Evolutionary conservation across 2,329 filamentous ascomycete species (phyloP).

Genomic region (Nothophoma quercina): DNA sequence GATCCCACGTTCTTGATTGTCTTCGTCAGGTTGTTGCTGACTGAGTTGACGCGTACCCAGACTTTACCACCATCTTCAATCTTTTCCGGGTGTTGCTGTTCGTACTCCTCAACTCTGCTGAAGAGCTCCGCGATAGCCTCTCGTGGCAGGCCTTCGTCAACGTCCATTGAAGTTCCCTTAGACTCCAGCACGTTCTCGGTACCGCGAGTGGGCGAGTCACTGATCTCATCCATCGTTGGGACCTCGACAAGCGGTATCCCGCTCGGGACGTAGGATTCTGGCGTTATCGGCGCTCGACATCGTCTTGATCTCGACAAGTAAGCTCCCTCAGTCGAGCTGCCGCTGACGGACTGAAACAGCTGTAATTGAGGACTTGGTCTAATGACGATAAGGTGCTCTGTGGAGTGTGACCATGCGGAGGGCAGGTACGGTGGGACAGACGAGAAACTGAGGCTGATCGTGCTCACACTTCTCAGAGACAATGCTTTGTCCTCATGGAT

Average conservation of each 20-base stretch:
- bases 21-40: constrained; percentile 1
- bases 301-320: background rate
- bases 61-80: constrained; percentile 1
- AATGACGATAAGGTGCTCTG: constrained; percentile 4
- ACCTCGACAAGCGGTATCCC: background rate
- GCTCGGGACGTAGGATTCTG: background rate
- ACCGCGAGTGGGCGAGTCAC: background rate
- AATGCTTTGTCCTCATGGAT: constrained; percentile 2
- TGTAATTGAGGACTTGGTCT: constrained; percentile 7
- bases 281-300: constrained; percentile 1
- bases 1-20: constrained; percentile 4
- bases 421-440: background rate
- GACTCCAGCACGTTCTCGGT: background rate
- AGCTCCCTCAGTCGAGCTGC: background rate
- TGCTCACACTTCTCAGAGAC: constrained; percentile 1
- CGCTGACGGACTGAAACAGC: constrained; percentile 7
- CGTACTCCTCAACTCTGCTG: constrained; percentile 4
- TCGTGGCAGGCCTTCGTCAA: background rate
- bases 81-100: background rate
- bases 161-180: background rate
- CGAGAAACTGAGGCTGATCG: constrained; percentile 1
- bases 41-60: constrained; percentile 10
- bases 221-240: background rate
- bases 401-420: background rate
- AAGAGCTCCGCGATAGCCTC: constrained; percentile 11